These are phyloP conservation scores for Acanthamoeba culbertsoni DNA, from an alignment of 208 protist genomes.

Conservation along the genomic window DNA sequence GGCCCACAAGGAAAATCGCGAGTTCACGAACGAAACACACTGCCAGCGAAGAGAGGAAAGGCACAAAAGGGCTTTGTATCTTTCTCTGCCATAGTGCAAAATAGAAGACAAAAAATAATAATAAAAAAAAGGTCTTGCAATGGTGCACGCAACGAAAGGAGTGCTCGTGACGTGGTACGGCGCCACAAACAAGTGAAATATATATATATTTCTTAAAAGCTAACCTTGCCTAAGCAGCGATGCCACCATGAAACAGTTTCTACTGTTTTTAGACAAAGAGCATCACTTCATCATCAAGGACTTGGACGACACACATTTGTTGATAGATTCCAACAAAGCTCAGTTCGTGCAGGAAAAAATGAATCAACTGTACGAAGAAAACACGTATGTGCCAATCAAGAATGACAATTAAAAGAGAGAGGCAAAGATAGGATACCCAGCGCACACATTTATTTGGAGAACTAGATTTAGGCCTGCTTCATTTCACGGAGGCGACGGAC, in stretches of 20 bases:
- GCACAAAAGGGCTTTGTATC: neutral
- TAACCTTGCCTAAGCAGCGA: neutral
- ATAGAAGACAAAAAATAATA: too few relatives aligned
- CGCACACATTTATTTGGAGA: slow-evolving; percentile 11
- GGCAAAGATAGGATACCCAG: neutral
- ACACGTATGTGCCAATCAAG: slow-evolving; percentile 20
- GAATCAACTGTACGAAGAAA: neutral
- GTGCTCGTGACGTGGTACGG: slow-evolving; percentile 6
- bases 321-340: neutral
- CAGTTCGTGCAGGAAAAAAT: neutral
- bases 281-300: slow-evolving; percentile 46
- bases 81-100: too few relatives aligned
- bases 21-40: neutral
- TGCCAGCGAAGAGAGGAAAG: neutral
- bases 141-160: slow-evolving; percentile 16
- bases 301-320: neutral
- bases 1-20: neutral
- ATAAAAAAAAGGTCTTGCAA: too few relatives aligned
- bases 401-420: neutral
- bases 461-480: neutral
- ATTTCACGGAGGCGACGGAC: slow-evolving; percentile 97
- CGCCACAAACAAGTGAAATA: neutral
- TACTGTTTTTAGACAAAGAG: slow-evolving; percentile 24
- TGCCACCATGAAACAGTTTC: slow-evolving; percentile 19
- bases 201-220: neutral